phyloP scores from a whole-genome alignment of 345 rosid species.

The Odontarrhena argentea region DNA sequence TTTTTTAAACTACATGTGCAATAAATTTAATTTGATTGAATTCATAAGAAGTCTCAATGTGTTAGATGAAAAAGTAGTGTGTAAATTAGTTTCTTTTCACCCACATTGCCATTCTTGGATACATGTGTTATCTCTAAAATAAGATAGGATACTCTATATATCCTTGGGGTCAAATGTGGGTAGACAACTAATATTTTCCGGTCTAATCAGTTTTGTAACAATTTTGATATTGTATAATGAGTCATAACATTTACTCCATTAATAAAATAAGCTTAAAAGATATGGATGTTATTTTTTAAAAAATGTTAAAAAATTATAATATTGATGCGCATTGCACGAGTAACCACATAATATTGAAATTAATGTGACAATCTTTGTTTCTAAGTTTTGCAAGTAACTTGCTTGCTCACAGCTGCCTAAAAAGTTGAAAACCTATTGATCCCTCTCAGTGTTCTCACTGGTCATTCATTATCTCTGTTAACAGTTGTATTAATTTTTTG shows the following conservation, averaged over 20 bases:
- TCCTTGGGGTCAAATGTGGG: conserved; percentile 7
- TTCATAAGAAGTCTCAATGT: not conserved
- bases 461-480: not conserved
- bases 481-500: not conserved
- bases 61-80: not conserved
- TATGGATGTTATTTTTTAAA: not conserved
- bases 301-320: not conserved
- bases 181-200: not conserved
- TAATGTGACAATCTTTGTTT: conserved; percentile 16
- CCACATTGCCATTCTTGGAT: not conserved
- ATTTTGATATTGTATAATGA: not conserved
- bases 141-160: not conserved
- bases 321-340: not conserved
- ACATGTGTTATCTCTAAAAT: not conserved
- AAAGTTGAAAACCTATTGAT: conserved; percentile 1
- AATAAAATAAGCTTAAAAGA: not conserved
- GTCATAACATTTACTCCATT: not conserved
- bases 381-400: conserved; percentile 26
- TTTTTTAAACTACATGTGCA: too few relatives aligned
- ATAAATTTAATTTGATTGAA: too few relatives aligned
- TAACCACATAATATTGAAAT: not conserved
- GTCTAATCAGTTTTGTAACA: conserved; percentile 7
- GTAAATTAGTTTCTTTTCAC: not conserved
- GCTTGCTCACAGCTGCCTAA: conserved; percentile 15
- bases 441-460: conserved; percentile 12